Base-by-base conservation (phyloP, 2,329 filamentous ascomycete species). In the Aspergillus ruber region DNA sequence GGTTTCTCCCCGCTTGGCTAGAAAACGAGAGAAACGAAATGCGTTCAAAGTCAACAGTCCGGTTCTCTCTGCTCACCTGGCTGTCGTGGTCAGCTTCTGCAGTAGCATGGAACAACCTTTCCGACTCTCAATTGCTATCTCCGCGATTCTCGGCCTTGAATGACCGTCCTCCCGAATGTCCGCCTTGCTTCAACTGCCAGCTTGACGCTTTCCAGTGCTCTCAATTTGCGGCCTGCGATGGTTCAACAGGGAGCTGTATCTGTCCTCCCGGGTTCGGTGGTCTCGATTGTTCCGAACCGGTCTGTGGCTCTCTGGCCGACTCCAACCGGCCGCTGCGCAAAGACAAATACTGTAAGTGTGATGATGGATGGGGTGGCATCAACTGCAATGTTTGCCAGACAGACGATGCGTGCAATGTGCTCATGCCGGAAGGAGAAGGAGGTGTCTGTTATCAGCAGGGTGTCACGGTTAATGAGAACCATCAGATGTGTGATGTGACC, bases 401-500 rank as follows among this genome's bases (percentile, higher is more conserved):
- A 3, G 79, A 97, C 65, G 75, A 85, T 56, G 90, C 87, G 13
- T 98, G 93, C 63, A 82, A 93, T 65, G 84, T 88, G 29, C 75
- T 98, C 69, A 95, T 95, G 84, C 88, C 88, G 3, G 83, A 85
- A 12, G 81, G 81, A 3, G 80, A 88, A 51, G 89, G 85, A 41
- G 93, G 90, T 27, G 84, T 95, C 9, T 98, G 93, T 73, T 97
- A 96, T 66, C 85, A 88, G 62, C 85, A 91, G 57, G 91, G 91
- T 41, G 82, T 95, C 56, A 85, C 94, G 9, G 85, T 97, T 53
- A 90, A 93, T 59, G 83, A 94, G 70, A 98, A 97, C 74, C 91
- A 90, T 72, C 94, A 98, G 71, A 93, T 95, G 74, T 98, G 93
- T 72, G 88, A 94, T 68, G 93, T 98, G 56, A 97, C 90, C 47